Percentiles rank a stretch among this genome's conserved stretches.
Evolutionary conservation across 2,329 filamentous ascomycete species (phyloP).

Genomic region (Cladosporium sp.): DNA sequence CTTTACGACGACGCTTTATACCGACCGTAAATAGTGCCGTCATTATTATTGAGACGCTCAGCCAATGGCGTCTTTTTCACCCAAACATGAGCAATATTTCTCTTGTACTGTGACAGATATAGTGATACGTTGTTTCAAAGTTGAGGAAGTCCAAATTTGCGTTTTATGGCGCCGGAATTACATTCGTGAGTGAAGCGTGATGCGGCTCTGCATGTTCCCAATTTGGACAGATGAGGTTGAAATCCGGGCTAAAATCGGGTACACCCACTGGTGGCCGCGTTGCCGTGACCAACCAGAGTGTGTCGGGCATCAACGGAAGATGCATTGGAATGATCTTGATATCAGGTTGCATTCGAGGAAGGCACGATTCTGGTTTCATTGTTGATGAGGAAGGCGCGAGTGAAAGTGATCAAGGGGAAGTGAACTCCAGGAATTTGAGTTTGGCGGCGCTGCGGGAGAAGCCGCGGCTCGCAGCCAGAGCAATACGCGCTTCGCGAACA

Average conservation of each 20-base stretch:
- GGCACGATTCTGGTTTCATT: neutral
- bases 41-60: neutral
- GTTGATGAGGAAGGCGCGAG: neutral
- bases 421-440: neutral
- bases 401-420: neutral
- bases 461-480: neutral
- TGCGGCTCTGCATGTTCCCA: no score
- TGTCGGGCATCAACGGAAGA: no score
- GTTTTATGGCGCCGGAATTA: no score
- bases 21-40: neutral
- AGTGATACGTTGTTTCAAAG: no score
- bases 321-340: neutral
- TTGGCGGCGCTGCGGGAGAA: neutral
- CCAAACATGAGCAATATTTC: no score
- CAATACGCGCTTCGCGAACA: slow-evolving; percentile 1
- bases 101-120: no score
- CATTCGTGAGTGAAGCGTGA: no score
- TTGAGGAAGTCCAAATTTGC: no score
- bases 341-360: neutral
- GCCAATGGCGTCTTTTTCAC: neutral
- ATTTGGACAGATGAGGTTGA: no score
- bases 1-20: neutral
- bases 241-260: neutral
- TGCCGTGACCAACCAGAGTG: neutral
- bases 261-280: neutral